Evolutionary conservation across 176 grass and related monocot species (phyloP), one percentile per base, ranked within the genome.

Genomic region (Chloris gayana): DNA sequence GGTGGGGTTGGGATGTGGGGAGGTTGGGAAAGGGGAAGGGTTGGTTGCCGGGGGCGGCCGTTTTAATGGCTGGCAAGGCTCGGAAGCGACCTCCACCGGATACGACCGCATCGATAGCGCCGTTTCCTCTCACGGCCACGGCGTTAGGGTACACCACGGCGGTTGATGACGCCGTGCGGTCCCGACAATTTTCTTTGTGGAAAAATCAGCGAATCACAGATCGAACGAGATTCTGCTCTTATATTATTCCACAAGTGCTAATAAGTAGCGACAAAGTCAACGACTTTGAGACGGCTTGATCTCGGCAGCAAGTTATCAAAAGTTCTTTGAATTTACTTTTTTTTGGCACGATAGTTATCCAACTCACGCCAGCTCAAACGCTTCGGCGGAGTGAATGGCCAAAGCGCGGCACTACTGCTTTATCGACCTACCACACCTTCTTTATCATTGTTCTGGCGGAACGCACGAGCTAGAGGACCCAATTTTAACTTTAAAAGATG

Each of bases 31-130:
- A 83, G 74, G 32, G 61, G 76, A 84, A 59, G 44, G 29, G 67
- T 22, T 26, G 5, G 66, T 18, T 61, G 80, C 9, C 69, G 49
- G 27, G 69, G 79, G 25, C 46, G 64, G 31, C 70, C 81, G 61
- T 85, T 91, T 89, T 87, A 94, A 84, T 85, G 74, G 80, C 68
- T 38, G 78, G 37, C 13, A 7, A n/a, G n/a, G 0, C 41, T 14
- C 75, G 54, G 69, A 58, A 88, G 74, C n/a, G 74, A 13, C 88
- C 90, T 92, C 80, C 93, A 87, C 93, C 85, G 74, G 83, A 92
- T 90, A 64, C 73, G 73, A 31, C 91, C 86, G 62, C n/a, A n/a
- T n/a, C n/a, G n/a, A n/a, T n/a, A n/a, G n/a, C n/a, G 81, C 87
- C 87, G 87, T 85, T 56, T 70, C 3, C 8, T 73, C 22, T 58